phyloP scores from a whole-genome alignment of 345 rosid species.

The Laguncularia racemosa region DNA sequence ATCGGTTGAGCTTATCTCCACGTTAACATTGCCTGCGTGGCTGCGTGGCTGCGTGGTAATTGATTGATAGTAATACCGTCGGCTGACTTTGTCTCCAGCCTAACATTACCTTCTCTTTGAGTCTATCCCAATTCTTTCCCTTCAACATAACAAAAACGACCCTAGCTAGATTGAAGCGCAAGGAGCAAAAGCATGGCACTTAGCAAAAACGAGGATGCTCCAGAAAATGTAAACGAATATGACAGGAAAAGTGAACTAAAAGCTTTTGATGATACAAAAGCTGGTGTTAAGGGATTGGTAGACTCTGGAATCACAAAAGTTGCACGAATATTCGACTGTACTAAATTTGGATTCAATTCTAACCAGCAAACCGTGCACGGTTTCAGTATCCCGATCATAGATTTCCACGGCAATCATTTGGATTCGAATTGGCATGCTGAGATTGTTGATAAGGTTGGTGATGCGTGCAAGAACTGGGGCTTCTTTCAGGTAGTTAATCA shows the following conservation, averaged over 20 bases:
- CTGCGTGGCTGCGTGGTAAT: too few species aligned
- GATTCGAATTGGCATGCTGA: not conserved
- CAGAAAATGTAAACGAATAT: not conserved
- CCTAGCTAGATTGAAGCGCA: too few species aligned
- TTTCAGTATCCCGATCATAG: constrained; percentile 1
- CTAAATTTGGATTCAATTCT: not conserved
- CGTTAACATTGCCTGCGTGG: too few species aligned
- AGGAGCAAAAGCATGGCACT: too few species aligned
- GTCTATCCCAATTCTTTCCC: too few species aligned
- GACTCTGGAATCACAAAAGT: constrained; percentile 9
- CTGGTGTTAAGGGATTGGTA: constrained; percentile 4
- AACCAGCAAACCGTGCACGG: not conserved
- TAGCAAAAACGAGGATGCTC: too few species aligned
- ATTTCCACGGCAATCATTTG: not conserved
- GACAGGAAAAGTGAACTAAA: constrained; percentile 7
- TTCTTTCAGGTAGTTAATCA: constrained; percentile 16
- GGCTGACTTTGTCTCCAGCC: too few species aligned
- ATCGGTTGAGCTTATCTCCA: too few species aligned
- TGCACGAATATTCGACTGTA: constrained; percentile 2
- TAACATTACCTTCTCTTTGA: too few species aligned
- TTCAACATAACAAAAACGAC: too few species aligned
- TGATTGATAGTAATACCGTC: too few species aligned
- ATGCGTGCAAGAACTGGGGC: constrained; percentile 10
- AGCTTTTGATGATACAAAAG: constrained; percentile 8
- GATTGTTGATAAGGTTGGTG: not conserved